A percentile compares a stretch with the other conserved stretches of the same genome.
Evolutionary conservation across 2,329 filamentous ascomycete species (phyloP).

Genomic region (Achaetomium macrosporum): DNA sequence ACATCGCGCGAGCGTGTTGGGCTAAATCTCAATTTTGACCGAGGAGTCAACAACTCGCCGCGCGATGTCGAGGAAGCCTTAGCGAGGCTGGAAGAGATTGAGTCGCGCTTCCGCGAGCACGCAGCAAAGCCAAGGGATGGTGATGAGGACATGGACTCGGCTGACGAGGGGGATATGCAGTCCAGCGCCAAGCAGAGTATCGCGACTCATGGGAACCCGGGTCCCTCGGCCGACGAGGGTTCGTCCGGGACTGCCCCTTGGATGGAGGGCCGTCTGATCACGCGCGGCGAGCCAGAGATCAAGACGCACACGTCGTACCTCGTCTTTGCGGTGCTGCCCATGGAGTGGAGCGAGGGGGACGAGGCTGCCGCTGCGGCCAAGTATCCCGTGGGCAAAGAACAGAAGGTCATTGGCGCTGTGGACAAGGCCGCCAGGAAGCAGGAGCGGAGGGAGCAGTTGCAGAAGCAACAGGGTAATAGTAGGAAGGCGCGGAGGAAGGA

Average conservation of each 20-base stretch:
- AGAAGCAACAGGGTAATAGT: conserved; percentile 20
- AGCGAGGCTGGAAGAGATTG: conserved; percentile 64
- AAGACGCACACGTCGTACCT: conserved; percentile 98
- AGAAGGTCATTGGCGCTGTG: conserved; percentile 45
- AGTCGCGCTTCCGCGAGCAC: conserved; percentile 58
- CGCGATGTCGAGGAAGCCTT: conserved; percentile 77
- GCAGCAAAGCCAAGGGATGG: conserved; percentile 30
- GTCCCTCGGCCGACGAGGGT: conserved; percentile 25
- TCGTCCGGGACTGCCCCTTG: conserved; percentile 47
- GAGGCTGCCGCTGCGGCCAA: conserved; percentile 61
- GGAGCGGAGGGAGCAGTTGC: conserved; percentile 49
- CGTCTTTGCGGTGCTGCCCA: conserved; percentile 84
- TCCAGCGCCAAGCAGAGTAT: conserved; percentile 22
- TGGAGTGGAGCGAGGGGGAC: conserved; percentile 76
- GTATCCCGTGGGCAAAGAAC: conserved; percentile 55
- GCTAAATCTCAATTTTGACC: conserved; percentile 57
- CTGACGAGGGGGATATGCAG: conserved; percentile 1
- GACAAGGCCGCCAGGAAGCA: conserved; percentile 51
- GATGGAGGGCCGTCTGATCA: conserved; percentile 70
- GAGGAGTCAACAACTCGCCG: conserved; percentile 63
- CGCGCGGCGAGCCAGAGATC: conserved; percentile 78
- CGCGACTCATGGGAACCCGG: conserved; percentile 27
- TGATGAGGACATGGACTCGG: conserved; percentile 16
- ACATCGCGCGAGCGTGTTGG: conserved; percentile 77
- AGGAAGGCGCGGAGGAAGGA: conserved; percentile 23